Percentiles rank a stretch among this genome's conserved stretches.
These are phyloP conservation scores for Epichloe gansuensis DNA, from an alignment of 2,329 filamentous ascomycete species.

Conservation along the genomic window DNA sequence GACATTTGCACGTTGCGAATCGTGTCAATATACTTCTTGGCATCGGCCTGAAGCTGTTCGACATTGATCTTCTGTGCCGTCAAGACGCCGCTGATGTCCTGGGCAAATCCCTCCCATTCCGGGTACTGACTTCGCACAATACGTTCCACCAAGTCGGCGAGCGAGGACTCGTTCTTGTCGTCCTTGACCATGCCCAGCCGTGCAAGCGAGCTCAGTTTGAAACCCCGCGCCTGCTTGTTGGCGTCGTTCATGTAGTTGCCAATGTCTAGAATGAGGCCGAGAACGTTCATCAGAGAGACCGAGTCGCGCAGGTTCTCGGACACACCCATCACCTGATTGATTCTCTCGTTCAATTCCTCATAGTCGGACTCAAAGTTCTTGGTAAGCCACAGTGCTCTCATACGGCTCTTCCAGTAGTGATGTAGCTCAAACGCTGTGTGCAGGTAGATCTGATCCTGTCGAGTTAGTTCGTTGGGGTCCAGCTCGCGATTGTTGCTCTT, in stretches of 20 bases:
- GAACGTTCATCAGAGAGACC: slow-evolving; percentile 86
- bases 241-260: slow-evolving; percentile 99
- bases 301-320: slow-evolving; percentile 86
- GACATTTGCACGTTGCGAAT: slow-evolving; percentile 88
- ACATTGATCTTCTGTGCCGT: slow-evolving; percentile 84
- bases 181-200: slow-evolving; percentile 97
- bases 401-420: slow-evolving; percentile 97
- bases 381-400: slow-evolving; percentile 79
- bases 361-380: slow-evolving; percentile 79
- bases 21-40: slow-evolving; percentile 86
- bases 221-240: slow-evolving; percentile 94
- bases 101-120: slow-evolving; percentile 80
- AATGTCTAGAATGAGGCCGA: slow-evolving; percentile 91
- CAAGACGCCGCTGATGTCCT: slow-evolving; percentile 73
- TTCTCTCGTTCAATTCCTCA: slow-evolving; percentile 76
- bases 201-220: slow-evolving; percentile 91
- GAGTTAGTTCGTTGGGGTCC: slow-evolving; percentile 77
- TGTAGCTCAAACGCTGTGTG: slow-evolving; percentile 89
- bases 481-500: slow-evolving; percentile 66
- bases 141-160: slow-evolving; percentile 90
- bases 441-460: slow-evolving; percentile 91
- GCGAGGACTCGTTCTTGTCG: slow-evolving; percentile 93
- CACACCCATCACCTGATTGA: slow-evolving; percentile 74
- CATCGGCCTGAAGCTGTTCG: slow-evolving; percentile 77
- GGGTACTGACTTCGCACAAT: slow-evolving; percentile 95